Base-by-base conservation (phyloP, 108 stramenopile species). In the Hondaea fermentalgiana region DNA sequence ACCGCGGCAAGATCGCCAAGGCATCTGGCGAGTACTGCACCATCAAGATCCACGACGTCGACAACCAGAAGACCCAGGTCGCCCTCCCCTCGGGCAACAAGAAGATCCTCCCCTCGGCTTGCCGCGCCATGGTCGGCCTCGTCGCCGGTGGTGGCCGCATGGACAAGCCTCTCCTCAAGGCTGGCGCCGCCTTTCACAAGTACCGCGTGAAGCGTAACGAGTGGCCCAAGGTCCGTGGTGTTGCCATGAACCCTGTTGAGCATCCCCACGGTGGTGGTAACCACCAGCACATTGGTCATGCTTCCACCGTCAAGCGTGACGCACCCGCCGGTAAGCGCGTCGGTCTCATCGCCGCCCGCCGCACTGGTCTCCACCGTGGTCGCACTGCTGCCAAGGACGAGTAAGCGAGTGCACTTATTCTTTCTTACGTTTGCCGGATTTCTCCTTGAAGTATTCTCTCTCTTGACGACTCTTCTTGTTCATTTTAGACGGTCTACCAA, bases 201-300 rank as follows among this genome's bases (percentile, higher is more conserved):
- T 99, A 97, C 93, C 95, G 97, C 91, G 99, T 98, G 87, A 99
- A 99, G 96, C 96, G 99, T 71, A 99, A 99, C 97, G 98, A 98
- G 96, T 99, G 99, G 99, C 99, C 99, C 76, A 98, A 96, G 95
- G 98, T 99, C 93, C 95, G 99, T 93, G 99, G 99, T 97, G 99
- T 99, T 72, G 99, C 99, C 35, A 99, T 98, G 95, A 99, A 99
- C 92, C 99, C 99, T 25, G 99, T 99, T 88, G 99, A 99, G 98
- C 99, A 99, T 92, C 98, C 98, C 72, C 95, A 95, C 96, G 99
- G 99, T 91, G 99, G 99, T 92, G 99, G 98, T 97, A 99, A 99
- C 98, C 98, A 99, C 93, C 98, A 99, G 96, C 98, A 99, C 96
- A 99, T 99, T 92, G 99, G 99, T 95, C 97, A 95, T 93, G 97